Evolutionary conservation across 352 stramenopile genomes (phyloP), one percentile per base, ranked within the genome.

Genomic region (Nothophytophthora sp.): DNA sequence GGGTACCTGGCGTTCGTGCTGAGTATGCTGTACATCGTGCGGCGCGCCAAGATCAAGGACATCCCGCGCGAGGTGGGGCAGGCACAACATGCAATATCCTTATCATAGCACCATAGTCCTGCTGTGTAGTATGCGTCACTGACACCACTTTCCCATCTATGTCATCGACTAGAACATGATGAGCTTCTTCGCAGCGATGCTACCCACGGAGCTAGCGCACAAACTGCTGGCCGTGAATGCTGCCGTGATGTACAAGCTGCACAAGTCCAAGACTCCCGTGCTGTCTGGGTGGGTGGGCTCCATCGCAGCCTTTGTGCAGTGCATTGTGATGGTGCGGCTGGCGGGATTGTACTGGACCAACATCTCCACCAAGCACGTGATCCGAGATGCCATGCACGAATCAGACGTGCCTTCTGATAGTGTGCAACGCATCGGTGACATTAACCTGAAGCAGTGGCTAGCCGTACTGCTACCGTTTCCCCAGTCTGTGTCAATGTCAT

Each of bases 141-240:
- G n/a, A n/a, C n/a, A n/a, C n/a, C n/a, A n/a, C n/a, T n/a, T n/a
- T n/a, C n/a, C n/a, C n/a, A n/a, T n/a, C n/a, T n/a, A n/a, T n/a
- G n/a, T n/a, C n/a, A n/a, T n/a, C n/a, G n/a, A n/a, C n/a, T n/a
- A 79, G 60, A 80, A 76, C 25, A 60, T 79, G 51, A 22, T 87
- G 36, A 73, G 67, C n/a, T 82, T 89, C 61, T 79, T 78, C 18
- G 61, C 63, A 18, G 70, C 75, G 10, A 62, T 85, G 49, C 41
- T 88, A 18, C 73, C 76, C 25, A 80, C 72, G 5, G 76, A 88
- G 58, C 68, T 86, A n/a, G 59, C 73, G 35, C 76, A 88, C 60
- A 82, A 76, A 19, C 44, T 88, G 34, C 22, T 88, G 16, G 60
- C 64, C 6, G 13, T 86, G 35, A 80, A 88, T 36, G 68, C 55